phyloP scores from a whole-genome alignment of 129 eudicot genomes.

The Glebionis coronaria region DNA sequence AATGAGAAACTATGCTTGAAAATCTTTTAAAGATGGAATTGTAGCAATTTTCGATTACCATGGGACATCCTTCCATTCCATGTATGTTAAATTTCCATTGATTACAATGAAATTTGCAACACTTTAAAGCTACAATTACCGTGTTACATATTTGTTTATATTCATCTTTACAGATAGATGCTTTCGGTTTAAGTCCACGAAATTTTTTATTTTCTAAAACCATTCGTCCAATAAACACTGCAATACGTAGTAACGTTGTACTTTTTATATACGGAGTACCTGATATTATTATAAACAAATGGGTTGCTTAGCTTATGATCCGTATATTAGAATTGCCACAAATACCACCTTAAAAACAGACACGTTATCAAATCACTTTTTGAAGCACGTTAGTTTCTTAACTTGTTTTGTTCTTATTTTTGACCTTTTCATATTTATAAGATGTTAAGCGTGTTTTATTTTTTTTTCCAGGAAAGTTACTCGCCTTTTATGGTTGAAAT shows the following conservation, averaged over 20 bases:
- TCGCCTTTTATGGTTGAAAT: constrained; percentile 81
- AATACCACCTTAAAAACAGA: not conserved
- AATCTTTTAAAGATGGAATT: too few relatives aligned
- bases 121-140: too few relatives aligned
- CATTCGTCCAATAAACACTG: not conserved
- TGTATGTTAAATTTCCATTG: too few relatives aligned
- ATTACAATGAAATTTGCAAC: too few relatives aligned
- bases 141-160: too few relatives aligned
- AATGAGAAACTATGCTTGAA: too few relatives aligned
- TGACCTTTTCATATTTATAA: constrained; percentile 7
- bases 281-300: not conserved
- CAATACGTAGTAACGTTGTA: too few relatives aligned
- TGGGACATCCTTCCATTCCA: too few relatives aligned
- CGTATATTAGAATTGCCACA: too few relatives aligned
- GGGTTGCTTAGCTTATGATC: constrained; percentile 2
- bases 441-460: constrained; percentile 15
- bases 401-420: not conserved
- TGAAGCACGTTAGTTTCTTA: not conserved
- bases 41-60: too few relatives aligned
- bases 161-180: not conserved
- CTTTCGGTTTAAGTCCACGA: not conserved
- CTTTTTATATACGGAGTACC: not conserved
- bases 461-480: constrained; percentile 63
- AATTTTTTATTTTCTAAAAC: not conserved
- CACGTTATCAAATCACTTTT: not conserved